Conservation (phyloP, 2,329 filamentous ascomycete genomes). For the Penicillium concentricum region DNA sequence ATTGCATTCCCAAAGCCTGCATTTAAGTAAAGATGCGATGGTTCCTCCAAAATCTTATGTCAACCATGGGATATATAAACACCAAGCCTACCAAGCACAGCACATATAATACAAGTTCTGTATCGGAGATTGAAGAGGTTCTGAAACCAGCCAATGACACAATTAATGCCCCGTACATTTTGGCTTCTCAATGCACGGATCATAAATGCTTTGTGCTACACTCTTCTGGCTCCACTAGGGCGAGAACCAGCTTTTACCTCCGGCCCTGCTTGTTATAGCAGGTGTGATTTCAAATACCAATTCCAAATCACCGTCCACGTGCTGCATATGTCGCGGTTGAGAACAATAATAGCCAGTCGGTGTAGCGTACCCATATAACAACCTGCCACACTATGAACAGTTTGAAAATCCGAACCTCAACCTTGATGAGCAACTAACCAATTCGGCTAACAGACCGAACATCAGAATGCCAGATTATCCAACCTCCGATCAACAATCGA, state of each 20-base stretch:
- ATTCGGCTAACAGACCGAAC: not conserved
- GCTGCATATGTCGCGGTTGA: not conserved
- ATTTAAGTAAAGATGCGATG: no score
- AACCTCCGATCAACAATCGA: not conserved
- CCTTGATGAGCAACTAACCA: not conserved
- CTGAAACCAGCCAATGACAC: not conserved
- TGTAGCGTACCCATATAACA: not conserved
- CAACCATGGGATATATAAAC: not conserved
- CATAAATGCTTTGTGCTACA: not conserved
- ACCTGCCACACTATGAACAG: not conserved
- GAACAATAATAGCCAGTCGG: not conserved
- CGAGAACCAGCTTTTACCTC: not conserved
- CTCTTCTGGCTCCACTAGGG: not conserved
- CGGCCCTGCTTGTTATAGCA: not conserved
- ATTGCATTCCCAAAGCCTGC: no score
- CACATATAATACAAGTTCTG: not conserved
- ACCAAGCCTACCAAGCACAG: not conserved
- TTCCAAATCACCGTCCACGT: constrained; percentile 3
- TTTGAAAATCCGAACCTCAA: not conserved
- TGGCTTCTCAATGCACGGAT: not conserved
- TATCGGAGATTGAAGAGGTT: not conserved
- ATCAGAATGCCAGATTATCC: not conserved
- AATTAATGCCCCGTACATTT: not conserved
- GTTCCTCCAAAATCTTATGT: not conserved
- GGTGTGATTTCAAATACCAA: not conserved